Evolutionary conservation across 2,329 filamentous ascomycete species (phyloP), one percentile per base, ranked within the genome.

Genomic region (Colletotrichum higginsianum): DNA sequence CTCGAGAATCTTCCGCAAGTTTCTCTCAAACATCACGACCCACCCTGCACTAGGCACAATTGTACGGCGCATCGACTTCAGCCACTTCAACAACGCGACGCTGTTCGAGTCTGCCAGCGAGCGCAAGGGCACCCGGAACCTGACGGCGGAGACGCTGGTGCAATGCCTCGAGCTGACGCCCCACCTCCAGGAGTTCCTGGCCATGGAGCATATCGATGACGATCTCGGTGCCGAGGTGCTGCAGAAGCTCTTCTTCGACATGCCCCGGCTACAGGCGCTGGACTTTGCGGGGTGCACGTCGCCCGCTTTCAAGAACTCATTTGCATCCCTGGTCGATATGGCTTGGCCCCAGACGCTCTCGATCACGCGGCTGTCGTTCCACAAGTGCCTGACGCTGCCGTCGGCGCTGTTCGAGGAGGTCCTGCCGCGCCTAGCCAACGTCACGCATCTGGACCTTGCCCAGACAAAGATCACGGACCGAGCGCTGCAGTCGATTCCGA

Each of bases 1-100:
- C 84, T 96, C 94, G 35, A 86, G 91, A 72, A 94, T 95, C 79
- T 96, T 95, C 83, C 91, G 91, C 78, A 96, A 96, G 82, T 94
- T 95, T 76, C 87, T 95, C 60, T 85, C 86, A 69, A 93, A 94
- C 77, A 86, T 96, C 74, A 84, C 85, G 56, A 84, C 88, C 70
- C 91, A 95, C 79, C 89, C 90, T 2, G 85, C 90, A 11, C 85
- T 95, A 65, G 94, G 93, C 56, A 92, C 90, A 50, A 90, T 95
- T 76, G 93, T 96, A 55, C 90, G 92, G 69, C 91, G 94, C 61
- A 84, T 96, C 56, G 94, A 96, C 82, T 95, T 96, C 77, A 95
- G 93, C 73, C 93, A 95, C 84, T 95, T 95, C 82, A 95, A 94
- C 79, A 93, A 93, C 26, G 90, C 92, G 66, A 92, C 92, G 66